A percentile compares a stretch with the other conserved stretches of the same genome.
phyloP scores from a whole-genome alignment of 202 grass and related monocot genomes.

The Saccharum hybrid region DNA sequence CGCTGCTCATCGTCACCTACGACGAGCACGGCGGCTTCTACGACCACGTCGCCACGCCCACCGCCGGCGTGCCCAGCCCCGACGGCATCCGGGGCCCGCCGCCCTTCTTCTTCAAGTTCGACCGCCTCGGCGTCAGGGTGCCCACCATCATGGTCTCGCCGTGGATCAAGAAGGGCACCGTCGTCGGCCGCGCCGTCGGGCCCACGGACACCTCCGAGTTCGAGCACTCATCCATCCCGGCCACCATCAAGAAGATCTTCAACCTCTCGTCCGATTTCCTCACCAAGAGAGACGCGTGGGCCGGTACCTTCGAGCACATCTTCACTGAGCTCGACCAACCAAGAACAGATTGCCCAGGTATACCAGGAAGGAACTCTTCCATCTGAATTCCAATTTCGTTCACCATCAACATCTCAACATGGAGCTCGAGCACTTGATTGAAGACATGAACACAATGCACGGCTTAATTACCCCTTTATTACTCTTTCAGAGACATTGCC shows the following conservation, averaged over 20 bases:
- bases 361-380: background rate
- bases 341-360: conserved; percentile 89
- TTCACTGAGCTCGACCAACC: conserved; percentile 60
- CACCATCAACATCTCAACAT: background rate
- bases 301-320: conserved; percentile 81
- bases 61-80: conserved; percentile 78
- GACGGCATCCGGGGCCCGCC: conserved; percentile 64
- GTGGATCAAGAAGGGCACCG: conserved; percentile 85
- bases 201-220: conserved; percentile 70
- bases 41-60: conserved; percentile 86
- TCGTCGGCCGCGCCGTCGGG: conserved; percentile 59
- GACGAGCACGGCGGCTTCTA: conserved; percentile 98
- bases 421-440: background rate
- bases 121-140: conserved; percentile 84
- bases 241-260: conserved; percentile 85
- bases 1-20: conserved; percentile 80
- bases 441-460: background rate
- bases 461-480: background rate
- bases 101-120: conserved; percentile 85
- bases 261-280: conserved; percentile 81
- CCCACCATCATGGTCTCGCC: conserved; percentile 88
- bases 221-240: conserved; percentile 93
- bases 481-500: conserved; percentile 58
- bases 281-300: conserved; percentile 92
- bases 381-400: background rate